Evolutionary conservation across 768 basidiomycete species (phyloP).

Genomic region (Rhizopogon rudus): DNA sequence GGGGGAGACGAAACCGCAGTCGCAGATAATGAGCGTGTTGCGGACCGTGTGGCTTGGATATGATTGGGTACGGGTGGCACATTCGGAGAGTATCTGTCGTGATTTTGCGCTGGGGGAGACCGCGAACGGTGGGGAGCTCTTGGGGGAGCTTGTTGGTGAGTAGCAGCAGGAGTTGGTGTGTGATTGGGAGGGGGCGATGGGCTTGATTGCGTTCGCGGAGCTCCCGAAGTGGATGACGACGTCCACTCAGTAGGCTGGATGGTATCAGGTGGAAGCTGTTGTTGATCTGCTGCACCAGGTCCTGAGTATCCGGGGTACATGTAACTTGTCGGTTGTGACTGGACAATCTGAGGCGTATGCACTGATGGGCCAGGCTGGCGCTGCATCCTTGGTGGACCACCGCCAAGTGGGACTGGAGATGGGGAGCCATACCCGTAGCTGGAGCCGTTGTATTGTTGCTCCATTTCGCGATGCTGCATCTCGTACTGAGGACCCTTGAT

Average conservation of each 20-base stretch:
- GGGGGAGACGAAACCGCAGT: conserved; percentile 35
- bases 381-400: conserved; percentile 16
- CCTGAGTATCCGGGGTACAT: conserved; percentile 12
- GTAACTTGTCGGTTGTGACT: conserved; percentile 24
- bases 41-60: conserved; percentile 30
- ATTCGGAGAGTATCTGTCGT: conserved; percentile 29
- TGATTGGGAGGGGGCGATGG: conserved; percentile 29
- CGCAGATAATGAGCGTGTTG: conserved; percentile 60
- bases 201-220: conserved; percentile 23
- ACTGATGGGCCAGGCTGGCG: conserved; percentile 22
- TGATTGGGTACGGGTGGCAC: conserved; percentile 19
- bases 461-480: conserved; percentile 90
- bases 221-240: conserved; percentile 24
- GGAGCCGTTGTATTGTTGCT: conserved; percentile 69
- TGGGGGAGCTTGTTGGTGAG: conserved; percentile 23
- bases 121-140: conserved; percentile 35
- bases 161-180: conserved; percentile 19
- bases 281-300: conserved; percentile 25
- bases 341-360: conserved; percentile 23
- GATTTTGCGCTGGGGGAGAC: conserved; percentile 47
- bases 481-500: conserved; percentile 90
- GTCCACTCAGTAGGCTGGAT: conserved; percentile 47
- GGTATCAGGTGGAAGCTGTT: conserved; percentile 54
- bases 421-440: conserved; percentile 21
- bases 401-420: conserved; percentile 18